Evolutionary conservation across 2,329 filamentous ascomycete genomes (phyloP).

Genomic region (Penicillium aurantiogriseum): DNA sequence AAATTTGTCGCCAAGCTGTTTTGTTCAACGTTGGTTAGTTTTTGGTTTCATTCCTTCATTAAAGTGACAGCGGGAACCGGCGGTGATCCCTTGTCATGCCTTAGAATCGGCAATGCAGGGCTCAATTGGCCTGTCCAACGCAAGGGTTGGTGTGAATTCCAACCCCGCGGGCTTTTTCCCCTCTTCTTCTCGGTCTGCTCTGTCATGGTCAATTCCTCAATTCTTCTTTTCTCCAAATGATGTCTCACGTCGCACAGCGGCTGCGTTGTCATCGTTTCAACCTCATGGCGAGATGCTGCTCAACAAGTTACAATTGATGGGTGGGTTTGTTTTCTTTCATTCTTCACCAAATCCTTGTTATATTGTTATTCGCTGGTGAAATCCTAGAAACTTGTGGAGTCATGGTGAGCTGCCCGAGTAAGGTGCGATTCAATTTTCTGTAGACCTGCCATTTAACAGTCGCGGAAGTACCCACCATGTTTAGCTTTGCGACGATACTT

Average conservation of each 20-base stretch:
- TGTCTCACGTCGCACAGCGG: neutral
- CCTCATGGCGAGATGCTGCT: neutral
- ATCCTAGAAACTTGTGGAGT: neutral
- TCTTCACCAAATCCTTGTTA: neutral
- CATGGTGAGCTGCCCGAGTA: neutral
- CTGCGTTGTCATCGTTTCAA: neutral
- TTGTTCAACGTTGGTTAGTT: constrained; percentile 1
- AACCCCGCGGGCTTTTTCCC: neutral
- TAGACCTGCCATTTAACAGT: constrained; percentile 16
- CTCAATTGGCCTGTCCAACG: neutral
- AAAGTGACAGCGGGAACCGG: constrained; percentile 23
- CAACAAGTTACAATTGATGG: neutral
- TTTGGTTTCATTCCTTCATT: constrained; percentile 6
- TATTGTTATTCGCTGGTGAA: neutral
- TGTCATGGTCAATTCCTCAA: neutral
- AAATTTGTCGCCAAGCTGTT: constrained; percentile 8
- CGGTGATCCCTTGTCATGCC: constrained; percentile 18
- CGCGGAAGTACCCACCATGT: neutral
- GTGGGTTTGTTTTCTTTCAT: neutral
- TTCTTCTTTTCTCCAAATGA: neutral
- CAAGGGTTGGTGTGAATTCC: constrained; percentile 12
- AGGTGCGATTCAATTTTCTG: constrained; percentile 7
- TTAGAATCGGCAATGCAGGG: constrained; percentile 13
- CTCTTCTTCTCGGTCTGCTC: neutral
- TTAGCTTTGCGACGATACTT: constrained; percentile 9